Percentiles rank a stretch among this genome's conserved stretches.
phyloP scores from a whole-genome alignment of 768 basidiomycete species.

The Tricholoma sp. region DNA sequence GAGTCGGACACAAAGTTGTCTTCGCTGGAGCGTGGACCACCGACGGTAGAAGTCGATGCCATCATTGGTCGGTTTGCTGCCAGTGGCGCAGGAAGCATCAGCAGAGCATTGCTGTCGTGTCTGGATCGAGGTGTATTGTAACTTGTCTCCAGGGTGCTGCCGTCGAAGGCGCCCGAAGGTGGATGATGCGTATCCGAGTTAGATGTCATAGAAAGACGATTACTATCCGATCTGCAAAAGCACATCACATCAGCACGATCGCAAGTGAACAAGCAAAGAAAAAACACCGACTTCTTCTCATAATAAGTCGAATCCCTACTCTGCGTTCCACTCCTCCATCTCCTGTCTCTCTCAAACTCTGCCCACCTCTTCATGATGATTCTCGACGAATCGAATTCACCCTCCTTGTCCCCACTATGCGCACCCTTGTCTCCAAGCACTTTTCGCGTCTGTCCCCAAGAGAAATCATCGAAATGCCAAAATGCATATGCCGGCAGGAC shows the following conservation, averaged over 20 bases:
- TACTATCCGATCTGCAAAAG: constrained; percentile 28
- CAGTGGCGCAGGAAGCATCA: constrained; percentile 74
- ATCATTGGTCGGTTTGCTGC: constrained; percentile 50
- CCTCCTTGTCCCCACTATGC: constrained; percentile 89
- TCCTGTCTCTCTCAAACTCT: constrained; percentile 93
- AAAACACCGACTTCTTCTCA: constrained; percentile 67
- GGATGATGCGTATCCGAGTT: constrained; percentile 64
- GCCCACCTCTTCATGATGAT: constrained; percentile 99
- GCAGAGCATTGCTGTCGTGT: constrained; percentile 63
- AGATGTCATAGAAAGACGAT: constrained; percentile 75
- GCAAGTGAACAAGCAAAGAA: neutral
- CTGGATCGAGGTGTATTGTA: constrained; percentile 43
- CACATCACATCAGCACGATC: neutral
- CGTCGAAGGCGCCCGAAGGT: constrained; percentile 45
- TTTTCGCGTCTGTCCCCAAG: constrained; percentile 93
- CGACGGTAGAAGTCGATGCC: constrained; percentile 46
- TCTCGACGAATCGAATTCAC: constrained; percentile 93
- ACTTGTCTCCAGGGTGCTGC: constrained; percentile 59
- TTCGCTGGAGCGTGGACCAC: constrained; percentile 42
- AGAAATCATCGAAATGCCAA: constrained; percentile 99
- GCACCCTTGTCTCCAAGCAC: constrained; percentile 65
- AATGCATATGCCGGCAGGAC: constrained; percentile 94
- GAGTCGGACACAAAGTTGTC: constrained; percentile 40
- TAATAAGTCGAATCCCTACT: constrained; percentile 75
- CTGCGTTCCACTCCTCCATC: constrained; percentile 85